phyloP scores from a whole-genome alignment of 345 rosid species.

The Murraya paniculata region DNA sequence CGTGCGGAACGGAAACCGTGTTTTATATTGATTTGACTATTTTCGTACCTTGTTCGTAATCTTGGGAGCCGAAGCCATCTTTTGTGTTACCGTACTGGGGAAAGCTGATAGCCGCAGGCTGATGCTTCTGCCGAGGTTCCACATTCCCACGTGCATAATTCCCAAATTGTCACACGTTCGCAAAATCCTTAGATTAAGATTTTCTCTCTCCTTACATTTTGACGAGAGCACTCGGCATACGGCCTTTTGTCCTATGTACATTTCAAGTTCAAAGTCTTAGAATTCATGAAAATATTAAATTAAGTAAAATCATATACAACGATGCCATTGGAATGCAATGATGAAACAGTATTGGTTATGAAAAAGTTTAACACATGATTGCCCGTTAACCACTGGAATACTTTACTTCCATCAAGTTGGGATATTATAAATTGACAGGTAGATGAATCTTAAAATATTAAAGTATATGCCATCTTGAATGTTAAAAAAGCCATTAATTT shows the following conservation, averaged over 20 bases:
- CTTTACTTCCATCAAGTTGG: no score
- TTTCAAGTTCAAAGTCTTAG: not conserved
- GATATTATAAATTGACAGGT: not conserved
- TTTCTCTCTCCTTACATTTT: not conserved
- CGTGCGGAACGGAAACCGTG: not conserved
- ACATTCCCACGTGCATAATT: conserved; percentile 3
- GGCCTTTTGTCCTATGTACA: not conserved
- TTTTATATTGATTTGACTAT: not conserved
- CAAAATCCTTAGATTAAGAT: not conserved
- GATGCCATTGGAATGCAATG: not conserved
- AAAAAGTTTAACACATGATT: not conserved
- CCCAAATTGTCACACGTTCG: not conserved
- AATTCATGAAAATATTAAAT: no score
- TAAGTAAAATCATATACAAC: no score
- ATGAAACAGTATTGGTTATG: not conserved
- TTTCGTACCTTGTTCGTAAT: not conserved
- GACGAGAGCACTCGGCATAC: not conserved
- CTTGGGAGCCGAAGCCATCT: not conserved
- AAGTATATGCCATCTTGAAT: no score
- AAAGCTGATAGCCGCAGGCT: not conserved
- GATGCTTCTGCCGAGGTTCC: not conserved
- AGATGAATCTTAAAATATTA: not conserved
- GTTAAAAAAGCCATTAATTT: no score
- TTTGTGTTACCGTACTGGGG: not conserved
- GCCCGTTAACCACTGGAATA: not conserved